Percentiles rank a stretch among this genome's conserved stretches.
Evolutionary conservation across 1,284 basidiomycete genomes (phyloP).

Genomic region (Xanthoconium separans): DNA sequence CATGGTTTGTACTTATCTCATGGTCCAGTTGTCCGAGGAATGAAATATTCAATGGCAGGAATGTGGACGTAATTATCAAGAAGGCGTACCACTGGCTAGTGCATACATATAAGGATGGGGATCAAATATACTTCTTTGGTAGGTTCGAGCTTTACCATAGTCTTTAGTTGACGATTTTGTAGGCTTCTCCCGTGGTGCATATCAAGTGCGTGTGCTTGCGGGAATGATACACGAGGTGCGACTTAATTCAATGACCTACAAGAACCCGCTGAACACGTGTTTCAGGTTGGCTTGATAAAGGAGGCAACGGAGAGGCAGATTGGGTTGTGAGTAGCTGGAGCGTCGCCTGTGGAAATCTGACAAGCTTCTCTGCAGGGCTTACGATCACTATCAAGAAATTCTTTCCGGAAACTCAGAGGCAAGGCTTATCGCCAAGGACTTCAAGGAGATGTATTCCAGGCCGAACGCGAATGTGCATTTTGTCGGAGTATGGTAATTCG

Average conservation of each 20-base stretch:
- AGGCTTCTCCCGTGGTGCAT: conserved; percentile 49
- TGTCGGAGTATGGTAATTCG: conserved; percentile 40
- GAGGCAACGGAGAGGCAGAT: conserved; percentile 25
- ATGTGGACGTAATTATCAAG: conserved; percentile 29
- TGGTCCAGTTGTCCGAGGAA: background rate
- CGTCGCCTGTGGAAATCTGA: background rate
- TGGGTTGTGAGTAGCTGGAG: conserved; percentile 12
- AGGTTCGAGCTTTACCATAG: background rate
- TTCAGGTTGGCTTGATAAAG: conserved; percentile 26
- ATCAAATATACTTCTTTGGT: conserved; percentile 46
- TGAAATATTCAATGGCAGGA: conserved; percentile 11
- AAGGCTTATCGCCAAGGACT: conserved; percentile 21
- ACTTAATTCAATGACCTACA: background rate
- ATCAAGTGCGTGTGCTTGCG: conserved; percentile 42
- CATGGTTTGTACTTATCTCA: conserved; percentile 17
- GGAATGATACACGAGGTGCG: conserved; percentile 42
- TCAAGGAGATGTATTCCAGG: conserved; percentile 39
- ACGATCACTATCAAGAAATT: conserved; percentile 34
- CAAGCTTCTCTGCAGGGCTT: conserved; percentile 33
- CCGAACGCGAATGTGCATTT: conserved; percentile 36
- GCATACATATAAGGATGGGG: conserved; percentile 35
- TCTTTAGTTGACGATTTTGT: background rate
- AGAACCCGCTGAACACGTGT: background rate
- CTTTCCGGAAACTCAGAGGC: conserved; percentile 8
- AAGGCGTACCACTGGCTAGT: conserved; percentile 42